Evolutionary conservation across 768 basidiomycete species (phyloP).

Genomic region (Mycena venus): DNA sequence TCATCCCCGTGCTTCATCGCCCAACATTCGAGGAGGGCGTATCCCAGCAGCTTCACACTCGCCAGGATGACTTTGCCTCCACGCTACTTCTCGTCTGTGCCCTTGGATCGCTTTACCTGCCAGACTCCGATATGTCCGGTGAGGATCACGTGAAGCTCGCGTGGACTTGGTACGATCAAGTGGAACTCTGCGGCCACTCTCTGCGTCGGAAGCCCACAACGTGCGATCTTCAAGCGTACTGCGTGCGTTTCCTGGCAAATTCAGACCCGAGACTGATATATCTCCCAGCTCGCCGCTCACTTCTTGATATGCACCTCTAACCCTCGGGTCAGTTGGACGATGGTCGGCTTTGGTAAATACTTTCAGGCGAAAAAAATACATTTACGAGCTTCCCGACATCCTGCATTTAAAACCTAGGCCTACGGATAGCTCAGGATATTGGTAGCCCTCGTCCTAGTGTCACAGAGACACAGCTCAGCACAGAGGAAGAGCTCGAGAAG

Average conservation of each 20-base stretch:
- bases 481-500: constrained; percentile 2
- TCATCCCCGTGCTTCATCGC: constrained; percentile 64
- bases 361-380: no score
- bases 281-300: not conserved
- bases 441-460: not conserved
- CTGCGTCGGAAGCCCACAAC: not conserved
- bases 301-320: not conserved
- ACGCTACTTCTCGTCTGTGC: constrained; percentile 68
- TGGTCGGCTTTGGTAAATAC: constrained; percentile 15
- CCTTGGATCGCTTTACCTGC: constrained; percentile 48
- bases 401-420: no score
- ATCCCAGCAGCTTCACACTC: constrained; percentile 49
- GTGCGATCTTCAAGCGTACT: constrained; percentile 18
- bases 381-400: no score
- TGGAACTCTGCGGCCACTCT: not conserved
- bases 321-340: not conserved
- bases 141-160: not conserved
- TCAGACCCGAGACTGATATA: not conserved
- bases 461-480: not conserved
- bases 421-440: not conserved
- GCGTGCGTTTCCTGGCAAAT: not conserved
- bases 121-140: not conserved
- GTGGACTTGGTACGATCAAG: constrained; percentile 14
- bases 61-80: constrained; percentile 52
- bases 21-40: constrained; percentile 59